Percentiles rank a stretch among this genome's conserved stretches.
phyloP scores from a whole-genome alignment of 164 flowering plant genomes.

The Brasenia schreberi region DNA sequence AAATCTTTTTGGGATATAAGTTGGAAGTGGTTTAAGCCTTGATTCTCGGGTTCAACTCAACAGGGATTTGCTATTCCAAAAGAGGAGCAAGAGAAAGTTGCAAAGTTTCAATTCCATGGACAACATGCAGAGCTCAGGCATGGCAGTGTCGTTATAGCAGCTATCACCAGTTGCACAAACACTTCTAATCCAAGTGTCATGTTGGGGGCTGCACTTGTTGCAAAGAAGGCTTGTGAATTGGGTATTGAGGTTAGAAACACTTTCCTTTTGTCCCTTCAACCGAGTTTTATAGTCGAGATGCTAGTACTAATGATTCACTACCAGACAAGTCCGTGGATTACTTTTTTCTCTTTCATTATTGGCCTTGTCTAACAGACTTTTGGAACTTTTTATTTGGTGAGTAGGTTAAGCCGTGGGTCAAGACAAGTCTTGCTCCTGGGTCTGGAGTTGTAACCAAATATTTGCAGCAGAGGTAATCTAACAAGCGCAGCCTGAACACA shows the following conservation, averaged over 20 bases:
- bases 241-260: conserved; percentile 57
- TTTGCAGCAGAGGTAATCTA: conserved; percentile 52
- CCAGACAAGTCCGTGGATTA: too few relatives aligned
- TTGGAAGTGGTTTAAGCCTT: background rate
- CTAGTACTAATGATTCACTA: too few relatives aligned
- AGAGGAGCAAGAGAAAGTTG: conserved; percentile 62
- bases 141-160: conserved; percentile 86
- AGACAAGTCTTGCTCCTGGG: conserved; percentile 88
- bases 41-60: background rate
- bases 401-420: conserved; percentile 52
- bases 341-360: too few relatives aligned
- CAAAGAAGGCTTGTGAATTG: conserved; percentile 75
- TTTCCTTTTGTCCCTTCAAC: background rate
- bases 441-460: conserved; percentile 90
- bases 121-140: conserved; percentile 67
- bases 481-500: background rate
- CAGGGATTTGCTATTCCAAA: conserved; percentile 85
- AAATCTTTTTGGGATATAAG: background rate
- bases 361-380: background rate
- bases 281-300: background rate
- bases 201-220: conserved; percentile 91
- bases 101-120: conserved; percentile 51
- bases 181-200: conserved; percentile 90
- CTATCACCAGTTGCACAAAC: conserved; percentile 88
- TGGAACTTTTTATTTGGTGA: background rate